Evolutionary conservation across 176 grass and related monocot genomes (phyloP), one percentile per base, ranked within the genome.

Genomic region (Alloteropsis semialata): DNA sequence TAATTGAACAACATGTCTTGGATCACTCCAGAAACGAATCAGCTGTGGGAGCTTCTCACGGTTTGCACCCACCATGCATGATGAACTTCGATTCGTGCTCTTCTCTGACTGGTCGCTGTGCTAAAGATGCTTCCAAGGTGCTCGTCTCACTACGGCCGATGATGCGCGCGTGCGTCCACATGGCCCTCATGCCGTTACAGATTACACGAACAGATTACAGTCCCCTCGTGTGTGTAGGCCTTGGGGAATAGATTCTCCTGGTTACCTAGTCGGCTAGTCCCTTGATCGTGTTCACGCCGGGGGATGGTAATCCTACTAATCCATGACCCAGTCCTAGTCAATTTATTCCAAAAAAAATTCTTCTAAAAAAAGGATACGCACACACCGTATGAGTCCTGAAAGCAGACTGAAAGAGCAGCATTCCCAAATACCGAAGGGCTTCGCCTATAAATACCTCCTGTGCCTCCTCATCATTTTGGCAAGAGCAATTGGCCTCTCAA

Each of bases 381-480:
- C 0, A 13, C 38, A 73, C 69, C 69, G 12, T 43, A 42, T 10
- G 12, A 45, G 12, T 5, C 67, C 67, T 45, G n/a, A 15, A 14
- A 65, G 9, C 60, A 45, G 38, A 37, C 49, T 55, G 27, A 55
- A 18, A 30, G 10, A 45, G 14, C 14, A 57, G 43, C 27, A 42
- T 32, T 11, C 21, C 21, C 14, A 36, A 41, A 27, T 22, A 74
- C 32, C 50, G 15, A 8, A 39, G 9, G 30, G 8, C 43, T 19
- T 48, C 6, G 15, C 82, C 77, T 89, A 81, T 85, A 85, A 89
- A 76, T 62, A 63, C 77, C 16, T 10, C 33, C 16, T 38, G 19
- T 16, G 3, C 30, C 3, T 34, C 43, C 1, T 27, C 69, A 10
- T 41, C 66, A 1, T 29, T 2, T 62, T 3, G 54, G 17, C 67